These are phyloP conservation scores for Eudorina sp. DNA, from an alignment of 139 green algal species.

Conservation along the genomic window DNA sequence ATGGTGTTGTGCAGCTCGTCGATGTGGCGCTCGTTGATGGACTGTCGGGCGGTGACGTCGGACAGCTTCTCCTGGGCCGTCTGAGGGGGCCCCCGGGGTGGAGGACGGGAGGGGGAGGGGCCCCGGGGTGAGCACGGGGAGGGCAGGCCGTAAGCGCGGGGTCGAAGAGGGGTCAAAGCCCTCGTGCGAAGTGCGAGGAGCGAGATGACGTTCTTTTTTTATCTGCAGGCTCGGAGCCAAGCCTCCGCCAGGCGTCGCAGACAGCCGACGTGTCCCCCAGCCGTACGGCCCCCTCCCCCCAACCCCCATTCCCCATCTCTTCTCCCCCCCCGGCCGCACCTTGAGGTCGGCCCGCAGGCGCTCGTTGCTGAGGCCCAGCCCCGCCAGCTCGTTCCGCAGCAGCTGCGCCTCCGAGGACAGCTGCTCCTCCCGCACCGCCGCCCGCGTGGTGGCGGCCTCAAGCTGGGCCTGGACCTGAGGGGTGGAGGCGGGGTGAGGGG, in stretches of 20 bases:
- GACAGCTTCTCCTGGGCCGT: conserved; percentile 11
- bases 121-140: too few relatives aligned
- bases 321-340: background rate
- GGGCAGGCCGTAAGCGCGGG: too few relatives aligned
- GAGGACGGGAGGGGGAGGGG: too few relatives aligned
- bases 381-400: conserved; percentile 2
- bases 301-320: background rate
- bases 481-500: background rate
- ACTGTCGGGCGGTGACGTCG: conserved; percentile 4
- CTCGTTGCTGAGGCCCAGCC: conserved; percentile 14
- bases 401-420: background rate
- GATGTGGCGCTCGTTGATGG: conserved; percentile 31
- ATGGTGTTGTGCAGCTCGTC: conserved; percentile 45
- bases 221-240: too few relatives aligned
- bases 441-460: conserved; percentile 1
- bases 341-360: conserved; percentile 5
- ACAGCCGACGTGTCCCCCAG: background rate
- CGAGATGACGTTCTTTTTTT: too few relatives aligned
- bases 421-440: conserved; percentile 31
- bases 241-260: too few relatives aligned
- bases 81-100: background rate
- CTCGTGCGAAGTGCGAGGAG: too few relatives aligned
- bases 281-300: background rate
- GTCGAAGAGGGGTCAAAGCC: too few relatives aligned
- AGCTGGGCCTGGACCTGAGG: conserved; percentile 19